Evolutionary conservation across 495 filamentous ascomycete species (phyloP).

Genomic region (Aspergillus indologenus): DNA sequence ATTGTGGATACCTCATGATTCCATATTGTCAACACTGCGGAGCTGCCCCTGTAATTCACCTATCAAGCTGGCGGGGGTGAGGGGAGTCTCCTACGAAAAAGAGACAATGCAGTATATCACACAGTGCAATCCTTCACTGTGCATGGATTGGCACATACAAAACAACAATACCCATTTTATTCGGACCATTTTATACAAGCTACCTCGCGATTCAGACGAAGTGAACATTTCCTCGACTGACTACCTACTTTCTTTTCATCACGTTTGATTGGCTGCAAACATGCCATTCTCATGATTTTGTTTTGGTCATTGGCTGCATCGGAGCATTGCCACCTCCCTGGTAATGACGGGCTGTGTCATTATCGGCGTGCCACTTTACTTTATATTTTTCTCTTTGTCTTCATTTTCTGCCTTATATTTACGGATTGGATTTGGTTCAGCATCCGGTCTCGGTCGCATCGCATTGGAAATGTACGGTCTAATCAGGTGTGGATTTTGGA

Average conservation of each 20-base stretch:
- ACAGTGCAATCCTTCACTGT: background rate
- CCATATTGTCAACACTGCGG: background rate
- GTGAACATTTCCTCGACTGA: background rate
- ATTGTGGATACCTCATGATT: conserved; percentile 19
- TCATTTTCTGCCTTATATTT: background rate
- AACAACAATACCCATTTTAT: background rate
- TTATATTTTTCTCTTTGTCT: background rate
- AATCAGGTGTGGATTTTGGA: conserved; percentile 6
- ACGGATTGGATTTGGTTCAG: background rate
- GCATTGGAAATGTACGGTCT: background rate
- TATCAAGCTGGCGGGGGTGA: too few species aligned
- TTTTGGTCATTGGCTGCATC: conserved; percentile 9
- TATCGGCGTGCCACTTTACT: background rate
- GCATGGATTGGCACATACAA: background rate
- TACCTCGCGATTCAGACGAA: background rate
- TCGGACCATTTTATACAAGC: background rate
- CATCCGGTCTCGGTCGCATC: background rate
- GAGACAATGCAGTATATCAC: background rate
- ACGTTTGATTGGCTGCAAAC: conserved; percentile 4
- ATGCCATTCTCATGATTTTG: too few species aligned
- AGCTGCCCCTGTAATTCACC: background rate
- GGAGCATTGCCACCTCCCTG: background rate
- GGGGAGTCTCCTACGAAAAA: background rate
- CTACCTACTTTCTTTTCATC: conserved; percentile 4
- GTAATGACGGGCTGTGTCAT: background rate